Conservation (phyloP, 768 basidiomycete species). For the Nidularia sp. region DNA sequence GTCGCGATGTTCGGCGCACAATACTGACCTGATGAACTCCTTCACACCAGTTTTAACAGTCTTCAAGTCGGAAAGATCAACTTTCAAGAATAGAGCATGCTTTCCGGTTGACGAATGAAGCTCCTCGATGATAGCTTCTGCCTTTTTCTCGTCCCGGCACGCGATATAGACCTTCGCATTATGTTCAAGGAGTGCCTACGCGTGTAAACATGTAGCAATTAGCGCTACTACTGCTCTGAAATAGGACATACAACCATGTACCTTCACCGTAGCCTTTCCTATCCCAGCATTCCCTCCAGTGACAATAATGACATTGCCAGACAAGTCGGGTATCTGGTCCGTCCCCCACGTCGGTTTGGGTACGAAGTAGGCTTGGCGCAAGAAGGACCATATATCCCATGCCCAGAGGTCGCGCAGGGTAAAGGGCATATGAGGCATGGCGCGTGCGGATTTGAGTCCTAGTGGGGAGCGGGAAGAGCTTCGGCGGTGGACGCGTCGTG, state of each 20-base stretch:
- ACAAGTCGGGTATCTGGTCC: neutral
- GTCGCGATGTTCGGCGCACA: neutral
- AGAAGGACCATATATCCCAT: no score
- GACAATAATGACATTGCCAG: neutral
- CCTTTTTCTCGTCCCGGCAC: neutral
- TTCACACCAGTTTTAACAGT: neutral
- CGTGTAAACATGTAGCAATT: conserved; percentile 14
- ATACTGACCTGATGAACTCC: neutral
- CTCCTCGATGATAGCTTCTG: neutral
- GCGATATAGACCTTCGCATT: neutral
- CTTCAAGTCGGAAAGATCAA: neutral
- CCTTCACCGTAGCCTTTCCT: neutral
- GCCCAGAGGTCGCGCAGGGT: no score
- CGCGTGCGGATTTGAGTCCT: no score
- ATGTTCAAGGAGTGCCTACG: neutral
- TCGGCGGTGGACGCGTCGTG: no score
- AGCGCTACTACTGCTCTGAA: conserved; percentile 13
- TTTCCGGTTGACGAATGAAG: neutral
- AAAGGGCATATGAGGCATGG: no score
- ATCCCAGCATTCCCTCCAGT: neutral
- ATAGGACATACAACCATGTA: neutral
- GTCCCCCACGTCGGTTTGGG: no score
- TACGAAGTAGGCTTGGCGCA: no score
- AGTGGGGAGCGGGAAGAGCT: no score
- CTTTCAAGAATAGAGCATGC: neutral